Base-by-base conservation (phyloP, 2,329 filamentous ascomycete genomes). In the Daldinia eschscholtzii region DNA sequence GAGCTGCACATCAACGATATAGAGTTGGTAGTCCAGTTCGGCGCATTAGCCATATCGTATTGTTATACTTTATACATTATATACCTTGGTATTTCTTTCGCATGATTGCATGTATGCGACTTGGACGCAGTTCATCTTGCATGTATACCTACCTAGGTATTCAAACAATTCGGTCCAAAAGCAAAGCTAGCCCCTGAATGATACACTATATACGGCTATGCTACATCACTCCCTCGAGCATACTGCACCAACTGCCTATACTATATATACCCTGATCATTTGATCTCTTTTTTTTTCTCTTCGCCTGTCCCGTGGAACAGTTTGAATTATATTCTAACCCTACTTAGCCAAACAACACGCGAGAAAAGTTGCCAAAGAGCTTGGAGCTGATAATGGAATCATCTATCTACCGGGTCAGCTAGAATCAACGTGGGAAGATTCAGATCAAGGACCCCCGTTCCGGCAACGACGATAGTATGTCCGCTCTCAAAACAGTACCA, bases 401-500 rank as follows among this genome's bases (percentile, higher is more conserved):
- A 81, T 89, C 74, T 89, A 84, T 74, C 80, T 89, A 15, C 85
- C 85, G 0, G 87, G 87, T 23, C 83, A 87, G 72, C 78, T 82
- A 1, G 83, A 85, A 30, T 78, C 78, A 18, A 79, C 80, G n/a
- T 88, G 84, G 71, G 86, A 88, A 73, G 85, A 89, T 78, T 89
- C 87, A 7, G 87, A 89, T 72, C 85, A 86, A 79, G 83, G 83
- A 0, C 85, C 84, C 23, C 78, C 80, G 44, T 88, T 89, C 71
- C 83, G 87, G 50, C 87, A 89, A 75, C 82, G 86, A 44, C 82
- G 87, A 79, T 88, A 89, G 86, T 88, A 81, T 65, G 85, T 77
- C 15, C 35, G 28, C 30, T 35, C 41, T n/a, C 23, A 12, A 18
- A 48, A 39, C 6, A 4, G 4, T 3, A 44, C 30, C 13, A 42